Evolutionary conservation across 2,329 filamentous ascomycete genomes (phyloP).

Genomic region (Cercospora citrullina): DNA sequence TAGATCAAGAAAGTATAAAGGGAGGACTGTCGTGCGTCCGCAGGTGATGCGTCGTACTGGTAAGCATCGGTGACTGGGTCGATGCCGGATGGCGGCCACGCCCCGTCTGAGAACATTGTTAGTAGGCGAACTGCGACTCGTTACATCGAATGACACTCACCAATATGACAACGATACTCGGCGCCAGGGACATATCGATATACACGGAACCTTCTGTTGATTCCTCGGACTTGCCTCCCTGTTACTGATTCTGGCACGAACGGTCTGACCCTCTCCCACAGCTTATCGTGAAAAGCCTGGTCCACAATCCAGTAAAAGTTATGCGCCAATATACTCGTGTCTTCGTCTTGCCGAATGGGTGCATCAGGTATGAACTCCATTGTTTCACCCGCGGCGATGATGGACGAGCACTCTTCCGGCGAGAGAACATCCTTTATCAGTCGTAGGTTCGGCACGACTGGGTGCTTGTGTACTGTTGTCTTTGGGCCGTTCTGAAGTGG

Average conservation of each 20-base stretch:
- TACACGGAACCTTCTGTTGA: slow-evolving; percentile 70
- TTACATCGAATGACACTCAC: neutral
- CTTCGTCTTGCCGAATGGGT: slow-evolving; percentile 64
- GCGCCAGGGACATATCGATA: slow-evolving; percentile 73
- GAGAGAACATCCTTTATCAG: slow-evolving; percentile 63
- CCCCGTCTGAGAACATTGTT: slow-evolving; percentile 50
- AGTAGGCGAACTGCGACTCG: neutral
- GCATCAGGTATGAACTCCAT: slow-evolving; percentile 68
- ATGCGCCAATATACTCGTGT: slow-evolving; percentile 64
- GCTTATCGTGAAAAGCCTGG: slow-evolving; percentile 59
- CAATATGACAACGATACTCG: slow-evolving; percentile 69
- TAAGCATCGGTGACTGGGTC: slow-evolving; percentile 57
- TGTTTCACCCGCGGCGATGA: slow-evolving; percentile 66
- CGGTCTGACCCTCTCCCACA: slow-evolving; percentile 62
- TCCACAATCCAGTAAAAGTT: slow-evolving; percentile 75
- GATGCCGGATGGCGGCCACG: slow-evolving; percentile 71
- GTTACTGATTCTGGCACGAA: slow-evolving; percentile 59
- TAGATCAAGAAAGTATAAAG: slow-evolving; percentile 70
- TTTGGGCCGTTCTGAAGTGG: slow-evolving; percentile 47
- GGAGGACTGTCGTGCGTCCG: slow-evolving; percentile 61
- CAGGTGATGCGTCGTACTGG: slow-evolving; percentile 65
- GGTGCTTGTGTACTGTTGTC: slow-evolving; percentile 60
- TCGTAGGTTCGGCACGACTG: slow-evolving; percentile 61
- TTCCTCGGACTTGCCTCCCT: slow-evolving; percentile 60
- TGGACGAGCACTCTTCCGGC: slow-evolving; percentile 61